These are phyloP conservation scores for Phaseolus lunatus DNA, from an alignment of 306 rosid species.

Conservation along the genomic window DNA sequence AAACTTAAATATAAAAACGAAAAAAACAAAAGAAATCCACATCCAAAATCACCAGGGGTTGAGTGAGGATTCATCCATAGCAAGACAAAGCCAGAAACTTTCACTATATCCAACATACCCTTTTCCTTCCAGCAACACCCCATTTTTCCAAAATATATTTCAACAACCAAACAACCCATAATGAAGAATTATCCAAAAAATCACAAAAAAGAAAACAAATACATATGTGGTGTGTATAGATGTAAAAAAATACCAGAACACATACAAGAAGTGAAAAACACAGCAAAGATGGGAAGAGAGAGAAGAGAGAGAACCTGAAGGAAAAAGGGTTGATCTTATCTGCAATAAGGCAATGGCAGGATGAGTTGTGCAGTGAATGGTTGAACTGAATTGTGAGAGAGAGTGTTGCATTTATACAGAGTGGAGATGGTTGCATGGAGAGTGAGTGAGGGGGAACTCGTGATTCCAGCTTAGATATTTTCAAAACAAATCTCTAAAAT, in stretches of 20 bases:
- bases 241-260: no score
- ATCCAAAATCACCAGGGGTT: constrained; percentile 17
- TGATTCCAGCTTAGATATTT: constrained; percentile 15
- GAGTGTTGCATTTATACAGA: constrained; percentile 33
- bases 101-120: constrained; percentile 12
- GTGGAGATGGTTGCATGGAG: neutral
- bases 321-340: constrained; percentile 23
- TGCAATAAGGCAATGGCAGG: neutral
- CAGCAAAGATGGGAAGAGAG: neutral
- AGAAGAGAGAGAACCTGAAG: constrained; percentile 45
- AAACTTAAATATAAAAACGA: neutral
- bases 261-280: neutral
- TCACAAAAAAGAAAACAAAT: neutral
- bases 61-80: constrained; percentile 23
- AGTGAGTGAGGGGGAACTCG: neutral
- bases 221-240: no score
- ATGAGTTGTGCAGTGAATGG: constrained; percentile 32
- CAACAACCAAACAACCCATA: constrained; percentile 31
- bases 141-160: neutral
- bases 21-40: neutral
- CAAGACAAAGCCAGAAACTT: constrained; percentile 33
- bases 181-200: constrained; percentile 9
- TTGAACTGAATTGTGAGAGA: neutral
- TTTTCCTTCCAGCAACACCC: neutral
- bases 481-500: neutral